Conservation (phyloP, 257 asterid species). For the Leonotis leonurus region DNA sequence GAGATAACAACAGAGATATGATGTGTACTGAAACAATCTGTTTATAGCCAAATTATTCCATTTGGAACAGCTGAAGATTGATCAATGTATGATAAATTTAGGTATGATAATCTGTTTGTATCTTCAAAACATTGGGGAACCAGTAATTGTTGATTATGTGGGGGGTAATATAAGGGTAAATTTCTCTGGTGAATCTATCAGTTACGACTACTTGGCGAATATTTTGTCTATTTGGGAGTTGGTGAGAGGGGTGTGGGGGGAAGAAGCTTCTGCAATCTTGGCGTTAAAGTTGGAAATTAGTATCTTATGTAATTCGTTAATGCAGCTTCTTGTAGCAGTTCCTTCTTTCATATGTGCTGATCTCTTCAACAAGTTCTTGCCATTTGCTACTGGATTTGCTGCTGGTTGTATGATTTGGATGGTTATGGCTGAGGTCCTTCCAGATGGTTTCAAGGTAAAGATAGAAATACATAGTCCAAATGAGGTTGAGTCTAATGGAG, state of each 20-base stretch:
- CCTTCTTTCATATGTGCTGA: constrained; percentile 95
- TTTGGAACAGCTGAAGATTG: too few relatives aligned
- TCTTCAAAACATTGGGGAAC: not conserved
- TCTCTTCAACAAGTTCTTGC: constrained; percentile 88
- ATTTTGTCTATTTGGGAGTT: not conserved
- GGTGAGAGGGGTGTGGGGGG: too few relatives aligned
- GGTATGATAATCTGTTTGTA: not conserved
- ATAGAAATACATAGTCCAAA: not conserved
- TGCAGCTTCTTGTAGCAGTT: constrained; percentile 98
- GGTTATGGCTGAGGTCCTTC: constrained; percentile 96
- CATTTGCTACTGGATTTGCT: constrained; percentile 98
- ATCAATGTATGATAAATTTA: too few relatives aligned
- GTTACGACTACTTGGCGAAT: not conserved
- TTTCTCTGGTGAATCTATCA: not conserved
- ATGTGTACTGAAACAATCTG: too few relatives aligned
- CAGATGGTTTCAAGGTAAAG: constrained; percentile 91
- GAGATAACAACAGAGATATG: not conserved
- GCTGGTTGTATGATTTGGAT: constrained; percentile 99
- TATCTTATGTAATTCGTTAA: constrained; percentile 16
- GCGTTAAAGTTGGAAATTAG: constrained; percentile 10
- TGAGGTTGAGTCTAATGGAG: not conserved
- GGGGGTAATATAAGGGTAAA: not conserved
- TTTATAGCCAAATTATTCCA: too few relatives aligned
- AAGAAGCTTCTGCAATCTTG: not conserved
- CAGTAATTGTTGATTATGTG: not conserved